Conservation (phyloP, 345 rosid species). For the Eucalyptus melliodora region DNA sequence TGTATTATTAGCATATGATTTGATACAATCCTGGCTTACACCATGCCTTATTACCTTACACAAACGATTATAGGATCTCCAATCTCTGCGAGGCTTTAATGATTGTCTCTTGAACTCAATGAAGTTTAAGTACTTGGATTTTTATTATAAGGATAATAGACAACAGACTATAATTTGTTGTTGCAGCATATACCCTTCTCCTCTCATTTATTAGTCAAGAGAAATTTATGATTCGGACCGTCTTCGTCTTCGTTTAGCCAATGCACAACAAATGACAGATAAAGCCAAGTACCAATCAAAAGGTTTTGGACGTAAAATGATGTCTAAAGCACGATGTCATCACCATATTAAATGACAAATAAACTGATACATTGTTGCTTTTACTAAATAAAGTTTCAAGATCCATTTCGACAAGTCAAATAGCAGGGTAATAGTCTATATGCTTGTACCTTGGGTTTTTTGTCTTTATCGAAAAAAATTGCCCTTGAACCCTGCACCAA, state of each 20-base stretch:
- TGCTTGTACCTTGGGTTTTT: slow-evolving; percentile 1
- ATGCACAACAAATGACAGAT: background rate
- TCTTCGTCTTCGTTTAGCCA: background rate
- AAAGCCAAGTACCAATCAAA: background rate
- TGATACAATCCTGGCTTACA: background rate
- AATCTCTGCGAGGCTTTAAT: background rate
- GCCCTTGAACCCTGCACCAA: slow-evolving; percentile 6
- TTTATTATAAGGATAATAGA: background rate
- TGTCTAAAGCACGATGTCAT: background rate
- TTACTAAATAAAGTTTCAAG: background rate
- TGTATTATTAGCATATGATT: background rate
- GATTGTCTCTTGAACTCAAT: background rate
- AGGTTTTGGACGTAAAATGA: background rate
- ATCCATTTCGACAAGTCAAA: background rate
- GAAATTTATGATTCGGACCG: background rate
- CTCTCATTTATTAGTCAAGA: background rate
- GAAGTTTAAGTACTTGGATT: background rate
- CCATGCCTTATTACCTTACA: background rate
- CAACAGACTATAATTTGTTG: background rate
- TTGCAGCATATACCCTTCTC: background rate
- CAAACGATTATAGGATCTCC: background rate
- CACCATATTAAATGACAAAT: background rate
- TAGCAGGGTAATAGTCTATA: background rate
- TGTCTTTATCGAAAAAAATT: slow-evolving; percentile 1
- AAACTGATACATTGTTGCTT: background rate